Evolutionary conservation across 192 early-diverging fungal genomes (phyloP).

Genomic region (Mortierella hygrophila): DNA sequence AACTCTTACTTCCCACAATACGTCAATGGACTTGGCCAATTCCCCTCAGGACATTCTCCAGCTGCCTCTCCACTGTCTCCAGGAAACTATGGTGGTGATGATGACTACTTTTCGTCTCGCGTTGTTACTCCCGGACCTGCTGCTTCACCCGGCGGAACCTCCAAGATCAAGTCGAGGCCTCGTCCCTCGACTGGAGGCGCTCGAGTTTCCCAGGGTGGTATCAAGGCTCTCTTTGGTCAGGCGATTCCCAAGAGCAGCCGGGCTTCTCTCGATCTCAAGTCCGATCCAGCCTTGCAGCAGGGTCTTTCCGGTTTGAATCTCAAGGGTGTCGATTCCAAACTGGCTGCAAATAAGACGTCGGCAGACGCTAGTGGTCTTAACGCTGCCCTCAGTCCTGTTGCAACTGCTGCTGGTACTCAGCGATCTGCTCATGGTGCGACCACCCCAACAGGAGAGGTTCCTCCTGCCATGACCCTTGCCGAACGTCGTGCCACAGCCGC

Average conservation of each 20-base stretch:
- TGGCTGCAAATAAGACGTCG: constrained; percentile 12
- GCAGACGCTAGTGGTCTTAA: constrained; percentile 3
- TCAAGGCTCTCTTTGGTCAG: constrained; percentile 50
- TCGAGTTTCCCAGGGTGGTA: constrained; percentile 43
- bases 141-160: constrained; percentile 33
- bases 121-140: constrained; percentile 34
- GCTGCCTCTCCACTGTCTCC: constrained; percentile 41
- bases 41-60: constrained; percentile 33
- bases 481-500: constrained; percentile 33
- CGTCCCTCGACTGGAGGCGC: constrained; percentile 16
- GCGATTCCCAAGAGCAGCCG: constrained; percentile 36
- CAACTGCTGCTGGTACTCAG: not conserved
- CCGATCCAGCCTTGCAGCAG: constrained; percentile 24
- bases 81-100: constrained; percentile 43
- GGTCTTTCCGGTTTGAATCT: not conserved
- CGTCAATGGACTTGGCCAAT: constrained; percentile 31
- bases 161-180: constrained; percentile 53
- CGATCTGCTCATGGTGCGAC: not conserved
- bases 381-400: not conserved
- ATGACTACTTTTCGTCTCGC: constrained; percentile 45
- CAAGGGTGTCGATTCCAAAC: not conserved
- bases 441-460: constrained; percentile 21
- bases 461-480: constrained; percentile 38
- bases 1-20: constrained; percentile 15
- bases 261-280: constrained; percentile 37